phyloP scores from a whole-genome alignment of 2,329 filamentous ascomycete genomes.

The Fusarium sp. region DNA sequence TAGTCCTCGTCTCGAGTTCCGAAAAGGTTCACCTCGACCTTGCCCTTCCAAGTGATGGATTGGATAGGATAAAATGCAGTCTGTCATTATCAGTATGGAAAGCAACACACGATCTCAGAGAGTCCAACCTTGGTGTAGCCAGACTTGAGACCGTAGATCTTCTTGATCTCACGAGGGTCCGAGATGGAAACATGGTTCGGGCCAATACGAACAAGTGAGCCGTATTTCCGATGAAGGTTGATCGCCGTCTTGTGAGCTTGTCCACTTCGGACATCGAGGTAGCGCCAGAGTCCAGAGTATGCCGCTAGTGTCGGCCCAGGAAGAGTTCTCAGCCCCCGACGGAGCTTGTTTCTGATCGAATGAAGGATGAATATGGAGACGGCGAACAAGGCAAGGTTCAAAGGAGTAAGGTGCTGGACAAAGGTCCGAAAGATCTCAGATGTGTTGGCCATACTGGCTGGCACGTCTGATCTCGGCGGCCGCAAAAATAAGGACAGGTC shows the following conservation, averaged over 20 bases:
- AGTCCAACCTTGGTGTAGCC: constrained; percentile 24
- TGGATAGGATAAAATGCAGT: neutral
- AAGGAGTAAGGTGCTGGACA: neutral
- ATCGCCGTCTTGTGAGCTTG: neutral
- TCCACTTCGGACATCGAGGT: neutral
- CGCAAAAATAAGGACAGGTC: neutral
- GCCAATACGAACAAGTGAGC: neutral
- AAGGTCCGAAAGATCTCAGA: neutral
- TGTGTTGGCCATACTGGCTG: neutral
- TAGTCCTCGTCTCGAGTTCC: neutral
- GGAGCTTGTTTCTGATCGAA: neutral
- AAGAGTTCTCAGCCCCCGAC: neutral
- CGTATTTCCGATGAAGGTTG: neutral
- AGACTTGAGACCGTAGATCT: constrained; percentile 27
- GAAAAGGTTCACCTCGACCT: neutral
- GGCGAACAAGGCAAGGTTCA: neutral
- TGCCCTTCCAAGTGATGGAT: neutral
- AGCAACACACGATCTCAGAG: neutral
- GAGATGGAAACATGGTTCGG: constrained; percentile 26
- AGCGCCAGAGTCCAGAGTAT: neutral
- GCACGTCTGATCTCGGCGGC: neutral
- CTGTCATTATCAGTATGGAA: neutral
- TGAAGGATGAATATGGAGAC: neutral
- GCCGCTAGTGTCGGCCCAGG: neutral
- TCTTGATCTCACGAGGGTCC: constrained; percentile 23